Base-by-base conservation (phyloP, 108 stramenopile species). In the Schizochytrium sp. region DNA sequence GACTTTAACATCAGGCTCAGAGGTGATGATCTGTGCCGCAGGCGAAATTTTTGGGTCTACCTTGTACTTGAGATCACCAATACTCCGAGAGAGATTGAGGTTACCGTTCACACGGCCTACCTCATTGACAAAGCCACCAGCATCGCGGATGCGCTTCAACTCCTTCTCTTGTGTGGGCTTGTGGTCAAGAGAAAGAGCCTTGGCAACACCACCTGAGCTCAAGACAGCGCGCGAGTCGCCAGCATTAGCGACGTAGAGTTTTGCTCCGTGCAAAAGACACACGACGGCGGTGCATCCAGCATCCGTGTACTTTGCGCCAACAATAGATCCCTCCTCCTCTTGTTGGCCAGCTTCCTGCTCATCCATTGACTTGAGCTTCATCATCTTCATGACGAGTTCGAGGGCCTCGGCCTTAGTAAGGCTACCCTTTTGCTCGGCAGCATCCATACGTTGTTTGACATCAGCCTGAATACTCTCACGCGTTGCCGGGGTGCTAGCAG, bases 71-170 rank as follows among this genome's bases (percentile, higher is more conserved):
- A 93, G 88, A 89, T 99, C 98, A 19, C 98, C 98, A 64, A 99
- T 93, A 53, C 96, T 95, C 53, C 98, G 88, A 13, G 97, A 98
- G 5, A 99, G 96, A 46, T 98, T 97, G 87, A 99, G 88, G n/a
- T 97, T 94, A 47, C 98, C 97, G 88, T 98, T 97, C 2, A 99
- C 97, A 45, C 98, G 91, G 19, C 98, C 98, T 93, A 95, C 96
- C 88, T 95, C 94, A 87, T 96, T 96, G 4, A 91, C 90, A 89
- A 83, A 89, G 47, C 88, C 89, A 4, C 89, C 87, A 7, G 87
- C 87, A 56, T 15, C 46, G 15, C 41, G 12, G 5, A 89, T 89
- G n/a, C 83, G 87, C 28, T 38, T 4, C 56, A 87, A 10, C n/a
- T 91, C 89, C 46, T 60, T 46, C 28, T 83, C 76, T 53, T 83